Base-by-base conservation (phyloP, 2,329 filamentous ascomycete species). In the Teratosphaeria viscida region DNA sequence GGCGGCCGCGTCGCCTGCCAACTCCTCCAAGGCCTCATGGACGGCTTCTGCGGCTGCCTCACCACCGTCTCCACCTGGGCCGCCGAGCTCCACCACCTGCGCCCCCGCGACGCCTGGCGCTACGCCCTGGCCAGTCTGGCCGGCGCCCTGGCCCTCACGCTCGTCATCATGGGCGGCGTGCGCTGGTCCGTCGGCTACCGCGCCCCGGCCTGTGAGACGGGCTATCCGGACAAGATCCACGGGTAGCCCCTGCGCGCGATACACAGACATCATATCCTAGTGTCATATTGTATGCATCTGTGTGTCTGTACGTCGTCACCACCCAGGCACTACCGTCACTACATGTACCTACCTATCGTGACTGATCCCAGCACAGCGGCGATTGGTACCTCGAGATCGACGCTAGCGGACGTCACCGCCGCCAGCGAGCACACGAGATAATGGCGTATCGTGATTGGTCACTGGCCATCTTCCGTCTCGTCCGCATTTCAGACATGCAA, bases 161-260 rank as follows among this genome's bases (percentile, higher is more conserved):
- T 91, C 27, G 77, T 83, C 0, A 80, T 92, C 19, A 89, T 92
- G 85, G 90, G 90, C 0, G 85, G 86, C 61, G 74, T 92, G 68
- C 76, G 81, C 61, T 95, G 89, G 90, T 86, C 79, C 26, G 67
- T 77, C 5, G 78, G 77, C 1, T 79, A 71, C 70, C 62, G 60
- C 10, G 59, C 61, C 19, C 65, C 71, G 27, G 69, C 67, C 29
- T 79, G 77, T 66, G 64, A 66, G 57, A 72, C 68, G 12, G 68
- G 70, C 55, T 72, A 71, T 59, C 61, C 67, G 37, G 60, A 61
- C 35, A 69, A 69, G 57, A 63, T 69, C 53, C 60, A 66, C 60
- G 67, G 63, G 6, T 65, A 63, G 55, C 23, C 23, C 23, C 23
- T 1, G 23, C 23, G 23, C 23, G 23, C 23, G 23, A 23, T 23